These are phyloP conservation scores for Coprinopsis strossmayeri DNA, from an alignment of 768 basidiomycete species.

Conservation along the genomic window DNA sequence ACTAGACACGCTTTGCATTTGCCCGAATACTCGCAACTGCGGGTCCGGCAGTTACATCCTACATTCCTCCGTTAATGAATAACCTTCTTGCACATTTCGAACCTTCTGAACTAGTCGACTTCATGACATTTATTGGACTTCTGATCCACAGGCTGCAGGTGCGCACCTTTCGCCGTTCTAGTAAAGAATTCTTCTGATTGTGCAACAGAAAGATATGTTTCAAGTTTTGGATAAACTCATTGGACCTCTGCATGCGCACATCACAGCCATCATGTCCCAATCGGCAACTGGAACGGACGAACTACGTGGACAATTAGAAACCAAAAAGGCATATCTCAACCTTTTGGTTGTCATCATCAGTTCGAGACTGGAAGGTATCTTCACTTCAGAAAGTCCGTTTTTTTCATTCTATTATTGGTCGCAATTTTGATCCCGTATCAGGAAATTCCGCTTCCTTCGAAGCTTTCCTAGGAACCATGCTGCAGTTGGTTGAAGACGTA, in stretches of 20 bases:
- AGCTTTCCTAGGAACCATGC: slow-evolving; percentile 66
- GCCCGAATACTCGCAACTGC: slow-evolving; percentile 87
- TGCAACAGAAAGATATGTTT: slow-evolving; percentile 69
- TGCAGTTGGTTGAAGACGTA: slow-evolving; percentile 64
- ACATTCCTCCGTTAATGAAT: slow-evolving; percentile 84
- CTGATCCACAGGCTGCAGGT: slow-evolving; percentile 91
- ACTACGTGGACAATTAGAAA: slow-evolving; percentile 65
- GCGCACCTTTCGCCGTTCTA: slow-evolving; percentile 8
- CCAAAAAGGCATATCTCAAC: slow-evolving; percentile 82
- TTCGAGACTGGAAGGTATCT: slow-evolving; percentile 74
- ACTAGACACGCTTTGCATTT: slow-evolving; percentile 87
- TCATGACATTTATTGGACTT: slow-evolving; percentile 91
- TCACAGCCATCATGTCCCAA: slow-evolving; percentile 71
- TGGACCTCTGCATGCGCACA: slow-evolving; percentile 78
- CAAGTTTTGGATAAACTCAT: slow-evolving; percentile 87
- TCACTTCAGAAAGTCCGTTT: slow-evolving; percentile 80
- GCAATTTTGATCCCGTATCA: slow-evolving; percentile 12
- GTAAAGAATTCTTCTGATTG: slow-evolving; percentile 3
- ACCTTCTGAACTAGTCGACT: slow-evolving; percentile 87
- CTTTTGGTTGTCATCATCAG: slow-evolving; percentile 78
- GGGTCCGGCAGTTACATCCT: slow-evolving; percentile 78
- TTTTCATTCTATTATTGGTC: not conserved
- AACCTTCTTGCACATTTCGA: slow-evolving; percentile 91
- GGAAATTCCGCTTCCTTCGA: slow-evolving; percentile 60
- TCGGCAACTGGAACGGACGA: slow-evolving; percentile 88